phyloP scores from a whole-genome alignment of 139 green algal genomes.

The Gonium pectorale region DNA sequence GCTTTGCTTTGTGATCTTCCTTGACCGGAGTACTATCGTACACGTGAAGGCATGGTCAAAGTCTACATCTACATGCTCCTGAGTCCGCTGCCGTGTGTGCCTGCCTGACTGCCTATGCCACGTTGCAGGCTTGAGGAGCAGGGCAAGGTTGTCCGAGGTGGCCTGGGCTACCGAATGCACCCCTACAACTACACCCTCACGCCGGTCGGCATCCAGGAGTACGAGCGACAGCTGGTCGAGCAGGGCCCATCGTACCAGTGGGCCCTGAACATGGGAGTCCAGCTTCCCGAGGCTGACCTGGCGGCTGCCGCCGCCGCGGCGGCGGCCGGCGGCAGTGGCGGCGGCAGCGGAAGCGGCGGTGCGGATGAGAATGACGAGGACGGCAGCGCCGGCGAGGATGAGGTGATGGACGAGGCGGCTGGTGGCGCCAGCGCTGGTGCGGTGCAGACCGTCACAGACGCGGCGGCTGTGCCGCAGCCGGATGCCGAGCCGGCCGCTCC shows the following conservation, averaged over 20 bases:
- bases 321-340: neutral
- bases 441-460: too few species aligned
- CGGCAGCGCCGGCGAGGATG: neutral
- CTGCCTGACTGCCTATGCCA: neutral
- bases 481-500: too few species aligned
- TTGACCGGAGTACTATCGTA: too few species aligned
- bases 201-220: slow-evolving; percentile 13
- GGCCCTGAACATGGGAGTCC: slow-evolving; percentile 17
- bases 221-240: slow-evolving; percentile 36
- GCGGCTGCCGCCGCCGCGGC: neutral
- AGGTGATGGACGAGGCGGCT: neutral
- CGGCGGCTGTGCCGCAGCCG: too few species aligned
- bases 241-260: slow-evolving; percentile 26
- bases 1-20: too few species aligned
- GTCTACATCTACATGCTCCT: too few species aligned
- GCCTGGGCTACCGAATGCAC: slow-evolving; percentile 43
- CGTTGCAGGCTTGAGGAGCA: slow-evolving; percentile 37
- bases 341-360: neutral
- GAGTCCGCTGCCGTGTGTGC: too few species aligned
- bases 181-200: slow-evolving; percentile 45
- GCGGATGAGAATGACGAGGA: neutral
- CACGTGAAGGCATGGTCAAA: too few species aligned
- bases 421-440: too few species aligned
- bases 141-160: slow-evolving; percentile 21
- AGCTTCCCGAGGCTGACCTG: neutral